phyloP scores from a whole-genome alignment of 176 grass and related monocot genomes.

The Avena atlantica region DNA sequence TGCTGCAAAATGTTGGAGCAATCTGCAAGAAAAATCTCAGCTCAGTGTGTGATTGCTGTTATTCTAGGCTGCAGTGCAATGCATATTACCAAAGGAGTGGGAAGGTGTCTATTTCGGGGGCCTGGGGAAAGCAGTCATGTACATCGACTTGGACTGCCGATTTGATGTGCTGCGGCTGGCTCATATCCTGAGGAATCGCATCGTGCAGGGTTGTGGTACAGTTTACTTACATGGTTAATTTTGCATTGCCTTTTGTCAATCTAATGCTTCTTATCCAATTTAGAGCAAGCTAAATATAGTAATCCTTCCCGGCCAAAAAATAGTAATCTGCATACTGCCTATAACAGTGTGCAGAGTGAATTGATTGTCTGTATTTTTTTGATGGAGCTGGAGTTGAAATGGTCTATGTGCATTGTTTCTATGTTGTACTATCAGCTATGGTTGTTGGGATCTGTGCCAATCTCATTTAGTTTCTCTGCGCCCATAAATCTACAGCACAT shows the following conservation, averaged over 20 bases:
- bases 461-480: neutral
- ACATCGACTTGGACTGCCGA: slow-evolving; percentile 82
- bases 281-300: slow-evolving; percentile 11
- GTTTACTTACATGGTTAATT: neutral
- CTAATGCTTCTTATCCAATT: slow-evolving; percentile 15
- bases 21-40: neutral
- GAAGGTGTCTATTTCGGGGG: slow-evolving; percentile 77
- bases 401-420: neutral
- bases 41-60: neutral
- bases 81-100: slow-evolving; percentile 83
- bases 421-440: neutral
- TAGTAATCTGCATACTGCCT: neutral
- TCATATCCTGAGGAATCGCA: slow-evolving; percentile 67
- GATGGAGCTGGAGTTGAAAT: neutral
- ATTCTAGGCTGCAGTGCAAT: slow-evolving; percentile 75
- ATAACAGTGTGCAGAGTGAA: neutral
- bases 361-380: neutral
- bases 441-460: neutral
- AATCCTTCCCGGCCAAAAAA: neutral
- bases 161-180: slow-evolving; percentile 84
- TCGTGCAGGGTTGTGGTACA: slow-evolving; percentile 48
- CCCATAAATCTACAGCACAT: neutral
- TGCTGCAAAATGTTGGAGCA: neutral
- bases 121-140: slow-evolving; percentile 68
- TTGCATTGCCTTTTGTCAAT: slow-evolving; percentile 12